Evolutionary conservation across 441 rosid species (phyloP).

Genomic region (Populus hybrid): DNA sequence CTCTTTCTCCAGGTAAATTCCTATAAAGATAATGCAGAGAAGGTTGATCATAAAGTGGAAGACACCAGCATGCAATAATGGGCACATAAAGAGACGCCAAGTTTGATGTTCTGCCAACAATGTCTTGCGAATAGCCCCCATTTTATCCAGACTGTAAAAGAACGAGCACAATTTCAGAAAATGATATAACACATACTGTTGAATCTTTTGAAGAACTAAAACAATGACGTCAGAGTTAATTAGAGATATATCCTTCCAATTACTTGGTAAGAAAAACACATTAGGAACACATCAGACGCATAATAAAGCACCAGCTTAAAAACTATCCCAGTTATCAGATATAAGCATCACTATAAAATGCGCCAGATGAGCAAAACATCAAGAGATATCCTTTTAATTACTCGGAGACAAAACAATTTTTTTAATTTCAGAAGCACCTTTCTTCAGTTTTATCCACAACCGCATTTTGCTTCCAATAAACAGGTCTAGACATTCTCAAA

Average conservation of each 20-base stretch:
- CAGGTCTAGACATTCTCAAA: background rate
- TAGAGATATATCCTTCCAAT: background rate
- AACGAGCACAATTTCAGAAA: conserved; percentile 12
- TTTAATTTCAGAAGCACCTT: background rate
- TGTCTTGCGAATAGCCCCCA: conserved; percentile 68
- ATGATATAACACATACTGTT: background rate
- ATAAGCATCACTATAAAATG: background rate
- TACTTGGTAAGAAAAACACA: background rate
- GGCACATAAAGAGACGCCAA: conserved; percentile 62
- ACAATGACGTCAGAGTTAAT: background rate
- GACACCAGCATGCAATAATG: conserved; percentile 70
- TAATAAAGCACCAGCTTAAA: background rate
- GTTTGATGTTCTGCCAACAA: conserved; percentile 41
- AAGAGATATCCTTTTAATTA: background rate
- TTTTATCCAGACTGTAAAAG: conserved; percentile 54
- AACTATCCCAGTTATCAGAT: background rate
- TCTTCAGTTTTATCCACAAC: background rate
- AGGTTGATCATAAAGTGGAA: conserved; percentile 69
- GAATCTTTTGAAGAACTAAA: background rate
- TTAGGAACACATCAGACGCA: background rate
- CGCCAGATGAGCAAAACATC: background rate
- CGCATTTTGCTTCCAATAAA: background rate
- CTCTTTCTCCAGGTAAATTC: conserved; percentile 77
- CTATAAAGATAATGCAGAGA: conserved; percentile 44
- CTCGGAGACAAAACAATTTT: background rate